Evolutionary conservation across 176 grass and related monocot species (phyloP).

Genomic region (Carex parvula): DNA sequence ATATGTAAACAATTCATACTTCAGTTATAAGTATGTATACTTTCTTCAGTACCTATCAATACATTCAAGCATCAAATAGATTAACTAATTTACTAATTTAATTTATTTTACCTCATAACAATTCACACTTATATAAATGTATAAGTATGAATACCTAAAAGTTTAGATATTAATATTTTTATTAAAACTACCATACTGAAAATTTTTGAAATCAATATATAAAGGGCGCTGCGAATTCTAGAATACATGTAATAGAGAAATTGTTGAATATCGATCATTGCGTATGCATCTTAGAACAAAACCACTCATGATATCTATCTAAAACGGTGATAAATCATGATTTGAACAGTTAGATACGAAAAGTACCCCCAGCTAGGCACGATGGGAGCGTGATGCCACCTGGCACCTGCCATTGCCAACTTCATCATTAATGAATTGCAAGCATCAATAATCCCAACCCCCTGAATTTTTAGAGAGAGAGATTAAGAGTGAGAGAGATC

Average conservation of each 20-base stretch:
- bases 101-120: too few relatives aligned
- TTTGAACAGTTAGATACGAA: background rate
- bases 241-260: background rate
- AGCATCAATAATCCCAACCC: background rate
- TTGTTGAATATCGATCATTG: background rate
- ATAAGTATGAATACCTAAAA: too few relatives aligned
- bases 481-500: background rate
- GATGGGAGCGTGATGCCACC: background rate
- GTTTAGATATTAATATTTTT: too few relatives aligned
- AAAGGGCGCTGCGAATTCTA: too few relatives aligned
- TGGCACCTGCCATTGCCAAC: background rate
- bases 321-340: background rate
- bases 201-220: too few relatives aligned
- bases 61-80: too few relatives aligned
- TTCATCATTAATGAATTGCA: conserved; percentile 14
- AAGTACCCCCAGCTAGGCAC: background rate
- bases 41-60: too few relatives aligned
- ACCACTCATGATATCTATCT: background rate
- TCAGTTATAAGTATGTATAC: too few relatives aligned
- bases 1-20: too few relatives aligned
- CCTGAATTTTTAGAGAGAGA: background rate
- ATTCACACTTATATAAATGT: too few relatives aligned
- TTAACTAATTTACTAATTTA: too few relatives aligned
- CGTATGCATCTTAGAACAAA: background rate
- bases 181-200: too few relatives aligned